Evolutionary conservation across 1,284 basidiomycete species (phyloP).

Genomic region (Austroboletus olivaceoglutinosus): DNA sequence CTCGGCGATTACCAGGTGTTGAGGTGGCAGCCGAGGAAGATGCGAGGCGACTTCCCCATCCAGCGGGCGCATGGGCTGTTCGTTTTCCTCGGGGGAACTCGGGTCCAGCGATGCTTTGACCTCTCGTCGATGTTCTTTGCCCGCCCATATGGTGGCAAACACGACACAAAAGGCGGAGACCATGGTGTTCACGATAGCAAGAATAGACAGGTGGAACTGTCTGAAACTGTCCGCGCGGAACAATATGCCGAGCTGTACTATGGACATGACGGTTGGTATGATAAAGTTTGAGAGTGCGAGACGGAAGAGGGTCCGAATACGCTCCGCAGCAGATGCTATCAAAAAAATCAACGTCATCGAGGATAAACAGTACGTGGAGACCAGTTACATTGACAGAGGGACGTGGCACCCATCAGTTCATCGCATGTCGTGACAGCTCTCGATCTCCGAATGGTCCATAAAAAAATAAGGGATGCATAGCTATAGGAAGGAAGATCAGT

Average conservation of each 20-base stretch:
- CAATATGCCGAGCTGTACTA: conserved; percentile 12
- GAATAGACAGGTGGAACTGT: neutral
- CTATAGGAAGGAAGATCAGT: conserved; percentile 1
- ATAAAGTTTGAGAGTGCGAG: conserved; percentile 25
- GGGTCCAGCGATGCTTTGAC: neutral
- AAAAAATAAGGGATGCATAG: conserved; percentile 20
- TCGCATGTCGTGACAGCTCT: neutral
- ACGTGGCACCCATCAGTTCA: conserved; percentile 1
- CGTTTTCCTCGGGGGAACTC: neutral
- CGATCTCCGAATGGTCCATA: conserved; percentile 15
- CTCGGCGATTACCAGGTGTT: neutral
- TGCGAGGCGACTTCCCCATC: neutral
- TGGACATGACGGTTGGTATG: conserved; percentile 19
- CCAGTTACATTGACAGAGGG: conserved; percentile 2
- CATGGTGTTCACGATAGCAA: conserved; percentile 16
- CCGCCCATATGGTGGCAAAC: conserved; percentile 30
- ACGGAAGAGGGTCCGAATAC: conserved; percentile 13
- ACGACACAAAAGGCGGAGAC: conserved; percentile 27
- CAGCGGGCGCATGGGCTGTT: neutral
- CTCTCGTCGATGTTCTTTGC: conserved; percentile 9
- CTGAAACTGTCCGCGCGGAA: conserved; percentile 3
- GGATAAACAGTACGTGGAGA: neutral
- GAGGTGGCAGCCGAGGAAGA: neutral
- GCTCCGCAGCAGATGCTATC: conserved; percentile 12
- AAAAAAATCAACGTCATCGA: neutral